Evolutionary conservation across 495 filamentous ascomycete genomes (phyloP), one percentile per base, ranked within the genome.

Genomic region (Penicillium macrosclerotiorum): DNA sequence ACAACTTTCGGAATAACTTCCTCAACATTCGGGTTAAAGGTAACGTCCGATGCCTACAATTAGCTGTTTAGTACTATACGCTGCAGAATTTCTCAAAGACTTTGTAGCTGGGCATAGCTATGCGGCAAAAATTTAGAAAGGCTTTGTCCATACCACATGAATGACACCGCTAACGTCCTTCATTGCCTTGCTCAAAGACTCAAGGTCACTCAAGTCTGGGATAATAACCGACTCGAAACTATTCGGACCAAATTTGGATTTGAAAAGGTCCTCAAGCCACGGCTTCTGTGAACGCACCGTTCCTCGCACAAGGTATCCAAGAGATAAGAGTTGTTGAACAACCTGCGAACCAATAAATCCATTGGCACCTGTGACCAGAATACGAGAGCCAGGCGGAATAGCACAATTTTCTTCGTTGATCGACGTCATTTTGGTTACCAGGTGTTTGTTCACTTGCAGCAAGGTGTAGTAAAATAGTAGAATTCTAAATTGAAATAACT

Each of bases 311-410:
- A 49, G 52, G 48, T 77, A 81, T 25, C 76, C 77, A 3, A 69
- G 58, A 9, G 56, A 45, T 5, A 84, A 68, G 8, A 81, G 56
- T 22, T 73, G 52, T 54, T 79, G 63, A 37, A 66, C 67, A 14
- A 75, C 55, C 42, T 83, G 74, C 22, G 71, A 75, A 14, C 57
- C 79, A 43, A 83, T 76, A 46, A 68, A 78, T 37, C 80, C 79
- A 51, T 76, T 82, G 17, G 62, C 69, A n/a, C 78, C 78, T 4
- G 78, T 84, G 22, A 85, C 69, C 13, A 82, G 36, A 12, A 40
- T 24, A 2, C 36, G 36, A 2, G 36, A 34, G 1, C 36, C 36
- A 5, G 14, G 34, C 22, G 29, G 31, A 30, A 43, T n/a, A n/a
- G n/a, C n/a, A n/a, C n/a, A n/a, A n/a, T n/a, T n/a, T n/a, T n/a